Evolutionary conservation across 2,329 filamentous ascomycete species (phyloP), one percentile per base, ranked within the genome.

Genomic region (Fusarium devonianum): DNA sequence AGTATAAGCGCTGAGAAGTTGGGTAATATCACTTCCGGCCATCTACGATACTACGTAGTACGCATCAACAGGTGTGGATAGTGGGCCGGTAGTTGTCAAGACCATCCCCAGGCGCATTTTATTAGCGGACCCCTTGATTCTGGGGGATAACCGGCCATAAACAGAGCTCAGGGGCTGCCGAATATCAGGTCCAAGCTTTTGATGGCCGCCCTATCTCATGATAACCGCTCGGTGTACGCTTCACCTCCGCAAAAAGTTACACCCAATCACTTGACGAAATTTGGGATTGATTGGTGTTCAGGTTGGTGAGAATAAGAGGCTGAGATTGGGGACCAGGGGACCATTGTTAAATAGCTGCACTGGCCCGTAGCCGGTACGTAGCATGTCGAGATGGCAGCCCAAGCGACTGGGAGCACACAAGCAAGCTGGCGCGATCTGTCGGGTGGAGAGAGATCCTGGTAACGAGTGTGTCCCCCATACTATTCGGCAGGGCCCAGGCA

Each of bases 391-490:
- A 44, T 41, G 41, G 46, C 34, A 52, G 53, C 39, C 52, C 23
- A 51, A 37, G 39, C 50, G 53, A 39, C n/a, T n/a, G 21, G 11
- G 11, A 26, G 11, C 23, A 26, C n/a, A 48, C 48, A 39, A 29
- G 33, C 21, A 42, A 58, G 43, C 48, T 64, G 60, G 62, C 53
- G 62, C 62, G 60, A 65, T 65, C 62, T 65, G 25, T 61, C 43
- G 39, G 44, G 60, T 65, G 62, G 62, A 53, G 55, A 65, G 53
- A 65, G 62, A n/a, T 47, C 48, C 49, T 56, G 62, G 51, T 59
- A 42, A 34, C 49, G 26, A 47, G 50, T 14, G 26, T 44, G 37
- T 55, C 39, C 49, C 19, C 43, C 35, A 49, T 56, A n/a, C n/a
- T n/a, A 44, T 62, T 58, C 55, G 62, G 60, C 60, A 64, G 57